phyloP scores from a whole-genome alignment of 495 filamentous ascomycete genomes.

The Aspergillus saccharolyticus region DNA sequence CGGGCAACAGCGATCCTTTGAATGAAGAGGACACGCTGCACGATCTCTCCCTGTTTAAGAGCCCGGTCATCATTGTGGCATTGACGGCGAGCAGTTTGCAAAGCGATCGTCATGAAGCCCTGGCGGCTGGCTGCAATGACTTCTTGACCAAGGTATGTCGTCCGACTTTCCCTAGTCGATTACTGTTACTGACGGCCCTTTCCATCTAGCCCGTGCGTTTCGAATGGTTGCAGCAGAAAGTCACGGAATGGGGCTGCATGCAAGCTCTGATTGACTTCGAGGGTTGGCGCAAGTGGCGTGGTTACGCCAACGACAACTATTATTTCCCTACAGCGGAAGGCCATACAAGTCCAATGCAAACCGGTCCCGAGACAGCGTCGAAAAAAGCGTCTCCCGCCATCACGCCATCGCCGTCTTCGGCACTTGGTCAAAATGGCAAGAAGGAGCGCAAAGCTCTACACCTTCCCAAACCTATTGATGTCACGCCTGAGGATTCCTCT shows the following conservation, averaged over 20 bases:
- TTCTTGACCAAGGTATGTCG: slow-evolving; percentile 89
- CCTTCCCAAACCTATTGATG: slow-evolving; percentile 19
- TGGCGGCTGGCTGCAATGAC: slow-evolving; percentile 96
- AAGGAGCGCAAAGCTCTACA: slow-evolving; percentile 11
- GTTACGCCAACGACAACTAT: slow-evolving; percentile 48
- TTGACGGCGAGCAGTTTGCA: slow-evolving; percentile 90
- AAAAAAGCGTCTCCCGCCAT: slow-evolving; percentile 4
- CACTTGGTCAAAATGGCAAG: slow-evolving; percentile 8
- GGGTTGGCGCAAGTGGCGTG: slow-evolving; percentile 97
- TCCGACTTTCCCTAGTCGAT: background rate
- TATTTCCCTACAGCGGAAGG: slow-evolving; percentile 20
- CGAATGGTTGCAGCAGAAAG: slow-evolving; percentile 94
- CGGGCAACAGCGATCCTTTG: slow-evolving; percentile 25
- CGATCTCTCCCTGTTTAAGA: slow-evolving; percentile 75
- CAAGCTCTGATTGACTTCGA: slow-evolving; percentile 98
- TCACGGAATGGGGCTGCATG: slow-evolving; percentile 99
- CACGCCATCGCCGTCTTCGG: slow-evolving; percentile 1
- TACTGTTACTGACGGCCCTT: slow-evolving; percentile 8
- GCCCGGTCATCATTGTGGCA: slow-evolving; percentile 95
- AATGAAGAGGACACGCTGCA: slow-evolving; percentile 60
- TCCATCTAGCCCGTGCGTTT: slow-evolving; percentile 80
- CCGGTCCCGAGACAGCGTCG: slow-evolving; percentile 12
- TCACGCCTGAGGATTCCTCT: slow-evolving; percentile 32
- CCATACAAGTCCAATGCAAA: slow-evolving; percentile 31
- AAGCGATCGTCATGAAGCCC: slow-evolving; percentile 88